Evolutionary conservation across 768 basidiomycete species (phyloP).

Genomic region (Mycena alexandri): DNA sequence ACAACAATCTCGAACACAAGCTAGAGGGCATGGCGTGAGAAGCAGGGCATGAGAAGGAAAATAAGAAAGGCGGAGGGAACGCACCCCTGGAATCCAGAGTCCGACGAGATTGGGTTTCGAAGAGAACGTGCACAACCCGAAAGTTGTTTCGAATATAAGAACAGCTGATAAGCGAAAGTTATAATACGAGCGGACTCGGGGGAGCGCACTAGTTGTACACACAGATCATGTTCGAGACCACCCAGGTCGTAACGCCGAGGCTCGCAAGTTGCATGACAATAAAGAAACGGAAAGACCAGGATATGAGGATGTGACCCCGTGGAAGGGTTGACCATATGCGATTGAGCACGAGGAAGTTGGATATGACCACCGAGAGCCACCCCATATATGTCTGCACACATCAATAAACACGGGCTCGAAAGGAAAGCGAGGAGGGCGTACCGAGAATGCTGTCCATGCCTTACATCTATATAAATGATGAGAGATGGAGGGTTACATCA

Average conservation of each 20-base stretch:
- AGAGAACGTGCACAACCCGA: constrained; percentile 40
- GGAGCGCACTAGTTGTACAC: not conserved
- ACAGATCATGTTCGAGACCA: constrained; percentile 43
- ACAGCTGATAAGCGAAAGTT: constrained; percentile 2
- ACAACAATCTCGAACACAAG: constrained; percentile 46
- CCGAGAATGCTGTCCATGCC: too few species aligned
- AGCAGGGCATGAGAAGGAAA: too few species aligned
- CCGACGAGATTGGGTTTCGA: constrained; percentile 40
- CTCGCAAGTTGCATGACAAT: constrained; percentile 38
- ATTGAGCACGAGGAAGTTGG: constrained; percentile 45
- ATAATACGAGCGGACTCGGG: not conserved
- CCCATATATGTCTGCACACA: constrained; percentile 23
- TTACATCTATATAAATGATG: too few species aligned
- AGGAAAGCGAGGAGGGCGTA: too few species aligned
- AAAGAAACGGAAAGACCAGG: constrained; percentile 42
- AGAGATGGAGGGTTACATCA: too few species aligned
- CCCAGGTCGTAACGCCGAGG: constrained; percentile 38
- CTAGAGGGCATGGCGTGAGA: too few species aligned
- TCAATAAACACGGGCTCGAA: too few species aligned
- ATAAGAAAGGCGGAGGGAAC: too few species aligned
- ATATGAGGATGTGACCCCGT: constrained; percentile 37
- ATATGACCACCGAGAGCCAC: constrained; percentile 23
- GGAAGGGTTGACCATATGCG: constrained; percentile 50
- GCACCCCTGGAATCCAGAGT: constrained; percentile 47
- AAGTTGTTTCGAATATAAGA: constrained; percentile 17